These are phyloP conservation scores for Vitis hybrid DNA, from an alignment of 177 flowering plant genomes.

Conservation along the genomic window DNA sequence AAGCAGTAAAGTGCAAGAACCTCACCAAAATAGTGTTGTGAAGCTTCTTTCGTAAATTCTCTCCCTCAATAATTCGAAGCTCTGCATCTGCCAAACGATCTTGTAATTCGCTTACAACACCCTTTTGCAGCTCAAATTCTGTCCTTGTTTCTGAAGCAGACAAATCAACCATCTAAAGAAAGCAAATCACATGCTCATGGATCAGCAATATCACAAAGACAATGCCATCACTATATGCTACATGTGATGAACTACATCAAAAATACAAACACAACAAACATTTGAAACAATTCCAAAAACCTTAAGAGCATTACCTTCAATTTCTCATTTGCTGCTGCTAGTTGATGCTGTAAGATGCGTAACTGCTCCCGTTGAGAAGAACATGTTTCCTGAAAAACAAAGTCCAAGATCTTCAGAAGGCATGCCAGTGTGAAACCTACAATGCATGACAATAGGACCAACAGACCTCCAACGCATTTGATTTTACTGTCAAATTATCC, in stretches of 20 bases:
- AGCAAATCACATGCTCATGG: neutral
- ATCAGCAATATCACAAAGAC: neutral
- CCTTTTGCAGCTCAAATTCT: constrained; percentile 34
- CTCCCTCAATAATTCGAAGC: constrained; percentile 43
- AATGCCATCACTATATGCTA: no score
- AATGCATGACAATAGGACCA: neutral
- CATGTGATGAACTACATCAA: no score
- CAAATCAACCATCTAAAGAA: constrained; percentile 31
- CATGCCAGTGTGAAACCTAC: neutral
- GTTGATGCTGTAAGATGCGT: constrained; percentile 28
- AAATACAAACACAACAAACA: neutral
- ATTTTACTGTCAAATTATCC: constrained; percentile 43
- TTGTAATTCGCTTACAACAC: constrained; percentile 25
- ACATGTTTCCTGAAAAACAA: constrained; percentile 38
- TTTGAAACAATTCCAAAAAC: neutral
- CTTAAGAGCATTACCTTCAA: constrained; percentile 25
- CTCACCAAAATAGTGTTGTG: constrained; percentile 60
- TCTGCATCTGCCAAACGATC: constrained; percentile 46
- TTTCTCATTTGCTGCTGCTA: constrained; percentile 43
- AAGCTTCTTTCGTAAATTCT: constrained; percentile 46
- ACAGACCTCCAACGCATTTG: constrained; percentile 67
- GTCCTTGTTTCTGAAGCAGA: constrained; percentile 27
- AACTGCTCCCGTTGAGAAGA: constrained; percentile 39
- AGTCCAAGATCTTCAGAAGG: neutral
- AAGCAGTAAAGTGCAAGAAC: neutral